phyloP scores from a whole-genome alignment of 768 basidiomycete species.

The Crassisporium funariophilum region DNA sequence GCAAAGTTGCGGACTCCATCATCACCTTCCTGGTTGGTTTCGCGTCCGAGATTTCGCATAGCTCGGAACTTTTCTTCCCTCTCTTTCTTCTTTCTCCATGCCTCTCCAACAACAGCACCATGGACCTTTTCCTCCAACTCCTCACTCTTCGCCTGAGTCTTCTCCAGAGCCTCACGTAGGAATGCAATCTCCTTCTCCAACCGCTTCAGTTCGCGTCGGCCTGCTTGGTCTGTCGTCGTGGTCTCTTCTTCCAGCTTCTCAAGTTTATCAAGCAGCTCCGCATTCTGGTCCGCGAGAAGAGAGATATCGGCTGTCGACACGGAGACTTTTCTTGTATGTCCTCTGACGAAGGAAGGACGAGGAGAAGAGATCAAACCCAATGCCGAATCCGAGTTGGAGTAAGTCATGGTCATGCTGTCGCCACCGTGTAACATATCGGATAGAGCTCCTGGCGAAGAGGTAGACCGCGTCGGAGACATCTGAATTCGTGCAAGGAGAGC shows the following conservation, averaged over 20 bases:
- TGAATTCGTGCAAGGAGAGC: conserved; percentile 68
- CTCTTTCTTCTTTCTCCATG: conserved; percentile 48
- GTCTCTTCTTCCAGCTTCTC: conserved; percentile 78
- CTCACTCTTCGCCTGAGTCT: conserved; percentile 67
- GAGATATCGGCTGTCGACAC: conserved; percentile 71
- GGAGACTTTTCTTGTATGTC: conserved; percentile 53
- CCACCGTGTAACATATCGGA: conserved; percentile 24
- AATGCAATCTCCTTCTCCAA: conserved; percentile 81
- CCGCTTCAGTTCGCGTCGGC: conserved; percentile 67
- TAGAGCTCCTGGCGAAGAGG: conserved; percentile 39
- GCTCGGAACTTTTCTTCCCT: conserved; percentile 57
- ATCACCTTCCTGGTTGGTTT: conserved; percentile 28
- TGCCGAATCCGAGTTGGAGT: conserved; percentile 34
- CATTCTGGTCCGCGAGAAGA: conserved; percentile 79
- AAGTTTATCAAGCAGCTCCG: conserved; percentile 74
- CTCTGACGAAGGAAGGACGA: conserved; percentile 26
- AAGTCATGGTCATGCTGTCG: conserved; percentile 30
- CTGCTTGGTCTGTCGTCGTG: conserved; percentile 60
- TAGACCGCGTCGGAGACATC: conserved; percentile 40
- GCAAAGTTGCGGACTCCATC: conserved; percentile 58
- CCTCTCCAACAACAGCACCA: conserved; percentile 44
- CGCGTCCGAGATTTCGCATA: conserved; percentile 43
- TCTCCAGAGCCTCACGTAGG: conserved; percentile 75
- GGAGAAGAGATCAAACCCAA: conserved; percentile 22
- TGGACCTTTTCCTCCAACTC: conserved; percentile 72